Evolutionary conservation across 2,329 filamentous ascomycete species (phyloP).

Genomic region (Gaeumannomyces sp.): DNA sequence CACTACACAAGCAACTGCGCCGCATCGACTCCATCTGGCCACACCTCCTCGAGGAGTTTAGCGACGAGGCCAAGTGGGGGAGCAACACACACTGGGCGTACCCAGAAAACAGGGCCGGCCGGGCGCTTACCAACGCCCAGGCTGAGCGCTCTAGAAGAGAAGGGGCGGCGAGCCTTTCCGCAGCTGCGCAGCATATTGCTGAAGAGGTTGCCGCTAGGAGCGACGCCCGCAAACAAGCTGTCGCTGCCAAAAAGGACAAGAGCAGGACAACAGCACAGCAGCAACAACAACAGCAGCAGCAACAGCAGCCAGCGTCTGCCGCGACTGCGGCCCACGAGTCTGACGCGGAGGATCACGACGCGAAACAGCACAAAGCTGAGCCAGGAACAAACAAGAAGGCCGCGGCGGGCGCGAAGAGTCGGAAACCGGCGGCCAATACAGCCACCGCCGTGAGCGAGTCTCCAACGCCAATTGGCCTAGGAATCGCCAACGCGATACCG

Average conservation of each 20-base stretch:
- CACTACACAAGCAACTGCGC: constrained; percentile 74
- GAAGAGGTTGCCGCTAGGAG: constrained; percentile 79
- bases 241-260: constrained; percentile 64
- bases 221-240: constrained; percentile 76
- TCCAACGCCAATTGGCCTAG: constrained; percentile 48
- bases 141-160: constrained; percentile 73
- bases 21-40: constrained; percentile 85
- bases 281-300: constrained; percentile 38
- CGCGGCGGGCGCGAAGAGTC: constrained; percentile 52
- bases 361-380: constrained; percentile 32
- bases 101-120: constrained; percentile 67
- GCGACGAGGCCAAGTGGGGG: constrained; percentile 88
- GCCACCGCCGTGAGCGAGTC: constrained; percentile 17
- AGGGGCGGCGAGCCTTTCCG: constrained; percentile 69
- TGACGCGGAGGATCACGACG: constrained; percentile 67
- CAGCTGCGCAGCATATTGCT: constrained; percentile 69
- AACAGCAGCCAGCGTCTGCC: background rate
- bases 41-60: constrained; percentile 81
- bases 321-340: constrained; percentile 48
- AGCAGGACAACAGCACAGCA: constrained; percentile 40
- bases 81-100: constrained; percentile 95
- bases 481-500: constrained; percentile 52
- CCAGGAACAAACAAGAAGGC: constrained; percentile 53
- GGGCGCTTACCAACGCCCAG: constrained; percentile 50
- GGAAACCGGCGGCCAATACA: constrained; percentile 47